Base-by-base conservation (phyloP, 768 basidiomycete genomes). In the Agaricus sinodeliciosus region DNA sequence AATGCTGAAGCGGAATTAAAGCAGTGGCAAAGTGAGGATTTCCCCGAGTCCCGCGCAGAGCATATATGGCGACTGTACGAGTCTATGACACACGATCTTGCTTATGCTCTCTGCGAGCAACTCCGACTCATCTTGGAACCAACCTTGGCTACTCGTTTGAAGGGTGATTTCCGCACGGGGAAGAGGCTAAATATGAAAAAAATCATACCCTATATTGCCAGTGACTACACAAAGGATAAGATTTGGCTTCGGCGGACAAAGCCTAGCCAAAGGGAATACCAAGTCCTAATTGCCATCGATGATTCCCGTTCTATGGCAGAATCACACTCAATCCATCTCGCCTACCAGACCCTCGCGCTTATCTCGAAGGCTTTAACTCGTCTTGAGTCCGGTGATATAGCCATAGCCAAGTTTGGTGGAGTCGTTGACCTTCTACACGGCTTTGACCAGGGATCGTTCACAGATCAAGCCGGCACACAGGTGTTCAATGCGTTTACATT, bases 121-220 rank as follows among this genome's bases (percentile, higher is more conserved):
- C 81, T 98, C 15, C 89, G 96, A 22, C 86, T 98, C 31, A 95
- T 98, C 65, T 79, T 99, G 35, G 94, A 94, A 57, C 96, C 96
- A 0, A 98, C 95, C 0, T 75, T 89, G 45, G 93, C 96, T 4
- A 96, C 95, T 5, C 81, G 96, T 18, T 76, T 99, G 41, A 87
- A 89, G 69, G 96, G 96, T 36, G 96, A 98, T 72, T 99, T 96
- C 68, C 88, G 94, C 27, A 94, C 91, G 0, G 96, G 96, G 48
- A 99, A 99, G 70, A 80, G 95, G 16, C 79, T 99, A 27, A 98
- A 98, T 69, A 97, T 98, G 95, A 93, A 94, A 67, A 94, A 94
- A 70, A 92, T 98, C 66, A 94, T 99, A 56, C 84, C 90, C 3
- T 98, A 95, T 74, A 94, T 99, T 56, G 95, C 96, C 34, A 91